Evolutionary conservation across 2,329 filamentous ascomycete species (phyloP).

Genomic region (Rutstroemia sp.): DNA sequence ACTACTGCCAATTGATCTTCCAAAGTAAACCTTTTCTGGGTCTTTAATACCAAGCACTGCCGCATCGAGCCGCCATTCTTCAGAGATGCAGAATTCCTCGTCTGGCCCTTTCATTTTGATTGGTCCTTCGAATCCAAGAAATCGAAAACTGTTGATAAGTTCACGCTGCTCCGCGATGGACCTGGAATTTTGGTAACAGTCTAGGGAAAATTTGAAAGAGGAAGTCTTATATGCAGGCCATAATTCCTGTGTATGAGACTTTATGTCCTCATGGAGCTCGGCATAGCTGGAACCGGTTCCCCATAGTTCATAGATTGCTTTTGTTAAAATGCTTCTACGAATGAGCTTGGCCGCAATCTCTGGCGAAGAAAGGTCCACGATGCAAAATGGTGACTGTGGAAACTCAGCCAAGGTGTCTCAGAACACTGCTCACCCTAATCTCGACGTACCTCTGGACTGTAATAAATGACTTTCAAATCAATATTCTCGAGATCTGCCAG

Average conservation of each 20-base stretch:
- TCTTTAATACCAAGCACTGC: conserved; percentile 41
- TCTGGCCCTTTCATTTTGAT: conserved; percentile 71
- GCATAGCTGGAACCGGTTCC: conserved; percentile 61
- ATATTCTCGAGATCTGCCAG: conserved; percentile 64
- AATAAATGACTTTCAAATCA: conserved; percentile 65
- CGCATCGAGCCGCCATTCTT: conserved; percentile 62
- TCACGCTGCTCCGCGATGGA: conserved; percentile 53
- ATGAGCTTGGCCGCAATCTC: conserved; percentile 61
- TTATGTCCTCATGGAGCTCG: conserved; percentile 60
- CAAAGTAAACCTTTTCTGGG: conserved; percentile 61
- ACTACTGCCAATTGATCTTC: conserved; percentile 60
- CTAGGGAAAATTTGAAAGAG: conserved; percentile 79
- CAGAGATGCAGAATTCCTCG: conserved; percentile 71
- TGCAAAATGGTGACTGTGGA: conserved; percentile 73
- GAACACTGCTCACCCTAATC: no score
- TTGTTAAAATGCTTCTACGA: conserved; percentile 70
- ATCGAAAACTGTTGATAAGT: conserved; percentile 77
- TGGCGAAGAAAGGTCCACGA: conserved; percentile 61
- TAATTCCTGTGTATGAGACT: conserved; percentile 46
- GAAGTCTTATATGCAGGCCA: conserved; percentile 59
- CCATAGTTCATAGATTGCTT: conserved; percentile 87
- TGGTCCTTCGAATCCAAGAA: conserved; percentile 68
- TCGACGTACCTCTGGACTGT: conserved; percentile 61
- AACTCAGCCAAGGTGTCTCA: no score
- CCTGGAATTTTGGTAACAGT: conserved; percentile 73